Evolutionary conservation across 2,329 filamentous ascomycete genomes (phyloP), one percentile per base, ranked within the genome.

Genomic region (Phialocephala subalpina): DNA sequence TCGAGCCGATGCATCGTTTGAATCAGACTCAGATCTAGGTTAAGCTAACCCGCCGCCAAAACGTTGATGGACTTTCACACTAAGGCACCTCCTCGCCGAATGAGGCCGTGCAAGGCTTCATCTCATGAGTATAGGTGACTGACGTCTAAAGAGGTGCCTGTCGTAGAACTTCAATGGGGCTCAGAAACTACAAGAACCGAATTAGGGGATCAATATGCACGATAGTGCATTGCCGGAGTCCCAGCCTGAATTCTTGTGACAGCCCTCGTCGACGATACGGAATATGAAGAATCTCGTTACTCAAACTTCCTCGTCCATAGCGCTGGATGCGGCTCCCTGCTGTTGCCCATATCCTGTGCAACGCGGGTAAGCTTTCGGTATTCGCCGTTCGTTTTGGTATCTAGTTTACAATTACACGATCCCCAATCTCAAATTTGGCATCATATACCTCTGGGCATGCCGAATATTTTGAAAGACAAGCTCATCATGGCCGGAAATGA

Each of bases 11-110:
- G 25, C 20, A 55, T 16, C 18, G 38, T 14, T 16, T 38, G 55
- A 57, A 36, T 38, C 55, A 38, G 33, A 12, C 20, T 36, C 55
- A 38, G 35, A 57, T 38, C 36, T 38, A 38, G 55, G 33, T 38
- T 38, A 38, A 57, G 55, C 18, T 57, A 36, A 40, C 33, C 52
- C 11, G 35, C 35, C 20, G 33, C 18, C 33, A 36, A 40, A 57
- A 25, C 33, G 55, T 40, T 38, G 55, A 38, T 5, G 16, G 53
- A 38, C 33, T 33, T 8, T 27, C 1, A 52, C 49, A 53, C 25
- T 29, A 14, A 53, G 29, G 1, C 29, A 33, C 11, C 1, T 12
- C 29, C 45, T 53, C 49, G 25, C 49, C 49, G 49, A 53, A 53
- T 33, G 25, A 53, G 49, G 22, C 16, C 4, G 22, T 9, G n/a